Percentiles rank a stretch among this genome's conserved stretches.
phyloP scores from a whole-genome alignment of 2,329 filamentous ascomycete genomes.

The Colletotrichum agaves region DNA sequence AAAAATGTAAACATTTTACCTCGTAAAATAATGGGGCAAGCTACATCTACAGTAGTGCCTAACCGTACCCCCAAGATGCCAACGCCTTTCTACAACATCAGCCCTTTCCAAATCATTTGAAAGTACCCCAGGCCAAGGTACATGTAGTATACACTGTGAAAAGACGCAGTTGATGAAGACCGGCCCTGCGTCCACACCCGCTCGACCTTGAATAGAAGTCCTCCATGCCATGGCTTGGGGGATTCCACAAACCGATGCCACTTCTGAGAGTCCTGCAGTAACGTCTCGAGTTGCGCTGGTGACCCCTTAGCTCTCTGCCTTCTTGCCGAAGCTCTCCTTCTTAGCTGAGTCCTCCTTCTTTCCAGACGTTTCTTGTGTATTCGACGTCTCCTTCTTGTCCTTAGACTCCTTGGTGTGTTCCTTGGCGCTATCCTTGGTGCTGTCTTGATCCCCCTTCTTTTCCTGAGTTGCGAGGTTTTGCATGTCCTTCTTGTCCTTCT shows the following conservation, averaged over 20 bases:
- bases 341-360: no score
- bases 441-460: conserved; percentile 46
- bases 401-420: background rate
- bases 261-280: no score
- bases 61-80: background rate
- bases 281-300: no score
- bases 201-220: no score
- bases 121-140: background rate
- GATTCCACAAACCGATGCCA: no score
- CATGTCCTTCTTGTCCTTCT: conserved; percentile 87
- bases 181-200: background rate
- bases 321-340: conserved; percentile 15
- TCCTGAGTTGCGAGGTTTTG: conserved; percentile 73
- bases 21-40: background rate
- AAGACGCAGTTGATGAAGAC: background rate
- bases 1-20: no score
- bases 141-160: background rate
- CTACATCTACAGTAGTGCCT: background rate
- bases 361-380: conserved; percentile 14
- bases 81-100: conserved; percentile 14
- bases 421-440: no score
- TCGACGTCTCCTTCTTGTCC: conserved; percentile 35
- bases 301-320: conserved; percentile 15
- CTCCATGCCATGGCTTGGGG: no score
- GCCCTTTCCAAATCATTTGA: background rate